Conservation (phyloP, 352 stramenopile species). For the Phytopythium cucurbitacearum region DNA sequence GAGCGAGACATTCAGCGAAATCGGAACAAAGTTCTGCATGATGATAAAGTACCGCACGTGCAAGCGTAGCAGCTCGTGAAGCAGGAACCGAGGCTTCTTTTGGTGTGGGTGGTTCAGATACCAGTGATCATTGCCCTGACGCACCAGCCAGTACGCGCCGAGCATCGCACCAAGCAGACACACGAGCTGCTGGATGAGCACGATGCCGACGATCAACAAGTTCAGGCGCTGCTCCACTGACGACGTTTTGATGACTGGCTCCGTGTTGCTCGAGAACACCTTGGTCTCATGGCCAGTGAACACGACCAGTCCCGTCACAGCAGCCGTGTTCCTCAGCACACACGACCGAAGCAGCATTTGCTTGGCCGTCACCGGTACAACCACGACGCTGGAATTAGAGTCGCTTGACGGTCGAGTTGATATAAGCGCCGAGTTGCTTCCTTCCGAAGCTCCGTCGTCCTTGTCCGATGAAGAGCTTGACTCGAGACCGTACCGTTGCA, state of each 20-base stretch:
- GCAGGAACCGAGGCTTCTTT: slow-evolving; percentile 5
- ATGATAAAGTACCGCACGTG: slow-evolving; percentile 95
- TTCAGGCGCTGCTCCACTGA: slow-evolving; percentile 76
- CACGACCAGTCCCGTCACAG: slow-evolving; percentile 79
- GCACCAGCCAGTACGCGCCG: slow-evolving; percentile 65
- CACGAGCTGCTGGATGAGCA: slow-evolving; percentile 71
- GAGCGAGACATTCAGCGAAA: slow-evolving; percentile 98
- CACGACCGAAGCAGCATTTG: slow-evolving; percentile 90
- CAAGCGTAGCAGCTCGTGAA: slow-evolving; percentile 68
- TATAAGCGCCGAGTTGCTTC: no score
- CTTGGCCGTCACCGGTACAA: slow-evolving; percentile 70
- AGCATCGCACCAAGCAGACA: slow-evolving; percentile 64
- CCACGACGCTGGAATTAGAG: slow-evolving; percentile 11
- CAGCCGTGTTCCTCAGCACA: slow-evolving; percentile 84
- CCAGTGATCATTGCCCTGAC: slow-evolving; percentile 57
- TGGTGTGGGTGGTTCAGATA: slow-evolving; percentile 33
- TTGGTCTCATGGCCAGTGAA: slow-evolving; percentile 89
- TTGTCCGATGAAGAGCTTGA: no score
- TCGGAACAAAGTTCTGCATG: slow-evolving; percentile 97
- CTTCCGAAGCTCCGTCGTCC: no score
- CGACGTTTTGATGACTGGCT: slow-evolving; percentile 72
- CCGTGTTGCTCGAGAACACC: slow-evolving; percentile 79
- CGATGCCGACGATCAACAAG: slow-evolving; percentile 62
- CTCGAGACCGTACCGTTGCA: slow-evolving; percentile 25
- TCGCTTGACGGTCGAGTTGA: not conserved